phyloP scores from a whole-genome alignment of 345 rosid genomes.

The Pelargonium nanum region DNA sequence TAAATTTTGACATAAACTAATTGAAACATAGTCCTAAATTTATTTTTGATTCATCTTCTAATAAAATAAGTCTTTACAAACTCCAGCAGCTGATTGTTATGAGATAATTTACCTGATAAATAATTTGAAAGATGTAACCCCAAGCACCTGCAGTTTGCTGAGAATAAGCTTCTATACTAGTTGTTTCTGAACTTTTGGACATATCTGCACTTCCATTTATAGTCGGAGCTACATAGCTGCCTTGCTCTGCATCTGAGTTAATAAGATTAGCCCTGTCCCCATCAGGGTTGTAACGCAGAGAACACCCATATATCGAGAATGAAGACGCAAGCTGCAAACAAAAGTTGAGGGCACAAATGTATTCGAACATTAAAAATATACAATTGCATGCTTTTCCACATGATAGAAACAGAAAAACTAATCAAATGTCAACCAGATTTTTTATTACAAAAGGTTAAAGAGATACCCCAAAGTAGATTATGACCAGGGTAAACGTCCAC shows the following conservation, averaged over 20 bases:
- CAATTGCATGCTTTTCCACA: neutral
- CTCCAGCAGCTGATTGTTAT: neutral
- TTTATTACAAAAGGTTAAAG: neutral
- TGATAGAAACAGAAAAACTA: neutral
- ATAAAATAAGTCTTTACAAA: no score
- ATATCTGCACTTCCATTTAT: constrained; percentile 11
- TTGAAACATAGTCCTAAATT: neutral
- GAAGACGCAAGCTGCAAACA: constrained; percentile 56
- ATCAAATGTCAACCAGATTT: neutral
- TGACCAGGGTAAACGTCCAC: constrained; percentile 76
- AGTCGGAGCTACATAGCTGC: constrained; percentile 12
- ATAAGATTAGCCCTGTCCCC: constrained; percentile 59
- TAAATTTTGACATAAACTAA: neutral
- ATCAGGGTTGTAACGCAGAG: constrained; percentile 43
- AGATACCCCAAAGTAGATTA: constrained; percentile 81
- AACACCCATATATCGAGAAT: constrained; percentile 73
- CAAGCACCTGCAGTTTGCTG: constrained; percentile 47
- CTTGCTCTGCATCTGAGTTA: constrained; percentile 69
- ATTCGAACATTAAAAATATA: neutral
- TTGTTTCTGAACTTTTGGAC: constrained; percentile 23
- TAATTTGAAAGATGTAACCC: constrained; percentile 67
- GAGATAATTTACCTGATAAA: constrained; percentile 58
- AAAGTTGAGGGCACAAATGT: neutral
- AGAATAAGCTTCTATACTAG: constrained; percentile 16
- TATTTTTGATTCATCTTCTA: no score